These are phyloP conservation scores for Papiliotrema nemorosa DNA, from an alignment of 1,284 basidiomycete genomes.

Conservation along the genomic window DNA sequence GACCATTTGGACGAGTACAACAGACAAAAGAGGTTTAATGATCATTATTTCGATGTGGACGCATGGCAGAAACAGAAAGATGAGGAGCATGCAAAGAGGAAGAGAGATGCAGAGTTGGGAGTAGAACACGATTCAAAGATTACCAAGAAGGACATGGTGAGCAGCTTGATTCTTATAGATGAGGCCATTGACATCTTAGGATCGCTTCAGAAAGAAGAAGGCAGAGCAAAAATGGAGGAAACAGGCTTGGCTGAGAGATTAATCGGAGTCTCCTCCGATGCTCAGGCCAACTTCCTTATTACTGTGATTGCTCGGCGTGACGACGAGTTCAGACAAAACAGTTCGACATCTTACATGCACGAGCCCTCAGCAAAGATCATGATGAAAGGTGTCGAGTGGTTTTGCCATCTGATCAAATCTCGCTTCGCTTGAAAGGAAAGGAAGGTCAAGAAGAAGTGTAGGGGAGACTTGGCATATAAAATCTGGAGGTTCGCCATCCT, in stretches of 20 bases:
- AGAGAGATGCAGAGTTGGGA: conserved; percentile 58
- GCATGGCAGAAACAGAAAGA: conserved; percentile 67
- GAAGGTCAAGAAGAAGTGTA: no score
- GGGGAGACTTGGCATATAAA: no score
- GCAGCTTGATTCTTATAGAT: conserved; percentile 38
- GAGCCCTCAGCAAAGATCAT: no score
- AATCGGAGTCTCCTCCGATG: conserved; percentile 9
- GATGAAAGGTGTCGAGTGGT: no score
- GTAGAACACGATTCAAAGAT: conserved; percentile 54
- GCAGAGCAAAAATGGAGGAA: conserved; percentile 75
- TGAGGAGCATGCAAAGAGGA: conserved; percentile 57
- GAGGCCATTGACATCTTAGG: conserved; percentile 53
- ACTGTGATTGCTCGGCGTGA: no score
- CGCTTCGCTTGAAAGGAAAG: no score
- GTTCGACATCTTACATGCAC: no score
- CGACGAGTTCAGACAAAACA: no score
- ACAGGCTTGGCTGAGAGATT: conserved; percentile 83
- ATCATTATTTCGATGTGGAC: conserved; percentile 80
- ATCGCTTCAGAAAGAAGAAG: conserved; percentile 83
- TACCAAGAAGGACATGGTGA: conserved; percentile 80
- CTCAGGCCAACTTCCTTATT: no score
- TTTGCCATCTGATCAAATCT: no score
- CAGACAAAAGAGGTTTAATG: conserved; percentile 77
- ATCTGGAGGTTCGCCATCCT: no score
- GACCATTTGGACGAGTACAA: conserved; percentile 77